Evolutionary conservation across 2,329 filamentous ascomycete species (phyloP).

Genomic region (Fusarium begoniae): DNA sequence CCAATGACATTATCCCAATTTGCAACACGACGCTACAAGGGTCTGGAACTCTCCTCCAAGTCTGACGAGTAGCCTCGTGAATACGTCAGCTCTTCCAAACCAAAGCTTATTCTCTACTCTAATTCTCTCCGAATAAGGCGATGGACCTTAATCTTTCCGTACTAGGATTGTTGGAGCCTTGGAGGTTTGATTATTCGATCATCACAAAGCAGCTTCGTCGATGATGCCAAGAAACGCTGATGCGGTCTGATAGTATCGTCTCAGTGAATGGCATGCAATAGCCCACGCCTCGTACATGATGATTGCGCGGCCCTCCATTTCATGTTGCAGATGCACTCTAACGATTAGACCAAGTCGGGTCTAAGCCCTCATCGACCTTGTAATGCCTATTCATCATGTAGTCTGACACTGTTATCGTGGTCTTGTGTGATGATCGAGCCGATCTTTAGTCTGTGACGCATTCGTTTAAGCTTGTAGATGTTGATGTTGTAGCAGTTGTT

Average conservation of each 20-base stretch:
- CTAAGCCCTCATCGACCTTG: not conserved
- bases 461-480: not conserved
- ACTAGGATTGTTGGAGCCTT: not conserved
- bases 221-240: constrained; percentile 15
- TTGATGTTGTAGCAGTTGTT: not conserved
- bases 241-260: not conserved
- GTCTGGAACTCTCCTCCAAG: not conserved
- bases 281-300: constrained; percentile 17
- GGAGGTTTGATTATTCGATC: constrained; percentile 19
- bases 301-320: constrained; percentile 35
- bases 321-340: not conserved
- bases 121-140: not conserved
- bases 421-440: not conserved
- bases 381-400: not conserved
- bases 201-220: constrained; percentile 20
- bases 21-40: constrained; percentile 7
- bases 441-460: not conserved
- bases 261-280: constrained; percentile 15
- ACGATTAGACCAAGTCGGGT: not conserved
- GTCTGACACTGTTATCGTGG: not conserved
- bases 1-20: constrained; percentile 26
- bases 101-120: not conserved
- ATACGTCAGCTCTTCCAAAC: constrained; percentile 12
- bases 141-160: not conserved
- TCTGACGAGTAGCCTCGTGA: not conserved